These are phyloP conservation scores for Ambrosia hybrid DNA, from an alignment of 140 eudicot species.

Conservation along the genomic window DNA sequence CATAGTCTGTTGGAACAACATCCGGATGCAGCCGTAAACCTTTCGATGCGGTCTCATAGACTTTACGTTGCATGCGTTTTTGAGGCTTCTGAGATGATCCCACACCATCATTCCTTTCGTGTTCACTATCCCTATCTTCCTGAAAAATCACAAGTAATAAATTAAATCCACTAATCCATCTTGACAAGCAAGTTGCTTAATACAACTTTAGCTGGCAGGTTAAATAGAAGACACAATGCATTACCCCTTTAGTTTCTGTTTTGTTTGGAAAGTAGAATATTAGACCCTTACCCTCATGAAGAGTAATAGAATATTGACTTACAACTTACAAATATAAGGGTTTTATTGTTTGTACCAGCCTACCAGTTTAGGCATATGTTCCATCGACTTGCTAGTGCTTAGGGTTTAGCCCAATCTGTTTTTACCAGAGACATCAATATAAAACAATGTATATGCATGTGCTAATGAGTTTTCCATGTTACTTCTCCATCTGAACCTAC, in stretches of 20 bases:
- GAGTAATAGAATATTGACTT: no score
- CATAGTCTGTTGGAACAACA: conserved; percentile 49
- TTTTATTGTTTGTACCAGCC: no score
- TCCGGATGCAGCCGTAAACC: conserved; percentile 50
- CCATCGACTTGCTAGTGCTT: no score
- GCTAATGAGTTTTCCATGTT: no score
- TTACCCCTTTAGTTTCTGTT: neutral
- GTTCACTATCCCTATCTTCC: conserved; percentile 89
- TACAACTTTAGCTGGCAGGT: conserved; percentile 11
- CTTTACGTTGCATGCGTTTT: conserved; percentile 66
- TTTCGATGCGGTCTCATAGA: conserved; percentile 44
- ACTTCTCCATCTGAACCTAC: no score
- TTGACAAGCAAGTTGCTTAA: conserved; percentile 21
- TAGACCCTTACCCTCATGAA: no score
- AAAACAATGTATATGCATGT: no score
- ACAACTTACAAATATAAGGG: no score
- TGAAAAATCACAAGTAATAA: conserved; percentile 36
- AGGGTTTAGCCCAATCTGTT: no score
- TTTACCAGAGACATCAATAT: no score
- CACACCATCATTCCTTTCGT: conserved; percentile 79
- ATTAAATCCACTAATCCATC: conserved; percentile 14
- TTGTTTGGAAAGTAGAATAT: no score
- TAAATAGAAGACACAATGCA: conserved; percentile 9
- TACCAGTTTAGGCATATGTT: no score
- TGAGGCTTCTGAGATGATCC: conserved; percentile 74